phyloP scores from a whole-genome alignment of 805 yeast species.

The Saccharomycopsis fermentans region DNA sequence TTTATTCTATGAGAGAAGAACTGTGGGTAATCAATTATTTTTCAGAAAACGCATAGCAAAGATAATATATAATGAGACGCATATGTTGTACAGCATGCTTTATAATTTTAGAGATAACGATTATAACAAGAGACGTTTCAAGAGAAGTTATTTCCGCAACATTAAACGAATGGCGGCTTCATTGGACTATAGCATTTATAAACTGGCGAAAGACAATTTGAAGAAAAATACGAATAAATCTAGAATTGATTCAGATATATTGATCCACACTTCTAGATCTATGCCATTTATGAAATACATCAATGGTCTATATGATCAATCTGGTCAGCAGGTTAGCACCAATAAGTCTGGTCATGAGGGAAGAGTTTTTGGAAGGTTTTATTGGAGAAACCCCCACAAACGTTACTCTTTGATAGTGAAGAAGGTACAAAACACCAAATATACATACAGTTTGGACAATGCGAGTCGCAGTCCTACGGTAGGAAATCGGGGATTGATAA shows the following conservation, averaged over 20 bases:
- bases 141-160: slow-evolving; percentile 8
- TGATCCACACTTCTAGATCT: not conserved
- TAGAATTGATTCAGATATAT: not conserved
- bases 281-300: not conserved
- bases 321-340: not conserved
- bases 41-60: slow-evolving; percentile 8
- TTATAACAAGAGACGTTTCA: slow-evolving; percentile 11
- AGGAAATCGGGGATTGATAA: not conserved
- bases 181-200: slow-evolving; percentile 16
- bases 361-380: slow-evolving; percentile 25
- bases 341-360: not conserved
- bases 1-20: slow-evolving; percentile 12
- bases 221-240: not conserved
- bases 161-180: slow-evolving; percentile 3
- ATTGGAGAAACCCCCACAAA: slow-evolving; percentile 26
- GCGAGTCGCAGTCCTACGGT: not conserved
- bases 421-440: not conserved
- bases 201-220: slow-evolving; percentile 13
- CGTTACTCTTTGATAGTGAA: slow-evolving; percentile 17
- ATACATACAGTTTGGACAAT: not conserved
- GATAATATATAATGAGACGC: slow-evolving; percentile 10
- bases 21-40: slow-evolving; percentile 2
- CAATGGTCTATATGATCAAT: not conserved
- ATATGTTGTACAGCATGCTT: slow-evolving; percentile 10
- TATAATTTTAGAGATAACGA: slow-evolving; percentile 8